Evolutionary conservation across 129 eudicot species (phyloP).

Genomic region (Smallanthus sonchifolius): DNA sequence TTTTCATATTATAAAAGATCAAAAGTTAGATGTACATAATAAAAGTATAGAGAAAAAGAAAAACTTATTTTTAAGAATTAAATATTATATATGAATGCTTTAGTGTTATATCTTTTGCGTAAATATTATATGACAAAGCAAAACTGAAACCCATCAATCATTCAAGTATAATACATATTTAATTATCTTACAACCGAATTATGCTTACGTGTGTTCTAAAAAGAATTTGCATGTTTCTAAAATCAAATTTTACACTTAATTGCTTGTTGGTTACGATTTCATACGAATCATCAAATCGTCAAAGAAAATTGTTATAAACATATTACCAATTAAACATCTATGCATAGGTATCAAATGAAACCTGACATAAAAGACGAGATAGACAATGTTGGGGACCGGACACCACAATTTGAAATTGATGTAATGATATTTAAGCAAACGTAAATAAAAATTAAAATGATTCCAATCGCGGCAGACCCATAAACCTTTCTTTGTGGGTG

Average conservation of each 20-base stretch:
- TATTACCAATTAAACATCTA: too few relatives aligned
- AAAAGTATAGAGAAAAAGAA: slow-evolving; percentile 29
- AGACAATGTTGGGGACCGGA: too few relatives aligned
- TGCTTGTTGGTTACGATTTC: neutral
- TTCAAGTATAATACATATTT: neutral
- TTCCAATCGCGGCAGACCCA: too few relatives aligned
- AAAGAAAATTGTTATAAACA: neutral
- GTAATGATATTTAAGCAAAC: too few relatives aligned
- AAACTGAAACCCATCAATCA: slow-evolving; percentile 25
- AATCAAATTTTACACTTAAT: neutral
- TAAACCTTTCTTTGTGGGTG: too few relatives aligned
- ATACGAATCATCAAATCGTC: neutral
- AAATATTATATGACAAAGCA: neutral
- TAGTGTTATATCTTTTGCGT: slow-evolving; percentile 5
- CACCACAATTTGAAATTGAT: too few relatives aligned
- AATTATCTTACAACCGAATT: neutral
- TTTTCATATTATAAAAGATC: slow-evolving; percentile 15
- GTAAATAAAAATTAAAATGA: too few relatives aligned
- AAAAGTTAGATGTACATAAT: slow-evolving; percentile 20
- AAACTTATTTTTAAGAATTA: slow-evolving; percentile 7
- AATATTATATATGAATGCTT: slow-evolving; percentile 8
- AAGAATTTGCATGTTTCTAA: neutral
- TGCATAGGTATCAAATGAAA: too few relatives aligned
- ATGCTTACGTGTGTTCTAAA: neutral
- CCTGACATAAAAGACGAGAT: too few relatives aligned